A percentile compares a stretch with the other conserved stretches of the same genome.
These are phyloP conservation scores for Carex scoparia DNA, from an alignment of 176 grass and related monocot genomes.

Conservation along the genomic window DNA sequence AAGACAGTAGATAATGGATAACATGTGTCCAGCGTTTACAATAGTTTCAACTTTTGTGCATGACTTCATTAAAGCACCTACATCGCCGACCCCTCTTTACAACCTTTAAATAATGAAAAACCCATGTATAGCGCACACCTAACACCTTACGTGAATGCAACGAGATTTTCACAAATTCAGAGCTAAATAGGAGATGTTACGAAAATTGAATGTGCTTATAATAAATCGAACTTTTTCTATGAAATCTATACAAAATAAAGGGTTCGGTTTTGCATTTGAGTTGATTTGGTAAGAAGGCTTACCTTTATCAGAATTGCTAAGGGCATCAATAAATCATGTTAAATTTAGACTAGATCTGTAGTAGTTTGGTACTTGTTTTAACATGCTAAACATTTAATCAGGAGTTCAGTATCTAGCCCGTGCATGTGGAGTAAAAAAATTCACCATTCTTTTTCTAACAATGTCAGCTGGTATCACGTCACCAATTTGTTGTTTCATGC, in stretches of 20 bases:
- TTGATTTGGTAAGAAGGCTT: background rate
- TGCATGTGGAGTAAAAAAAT: background rate
- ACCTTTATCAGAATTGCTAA: background rate
- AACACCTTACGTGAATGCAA: background rate
- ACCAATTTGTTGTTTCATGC: background rate
- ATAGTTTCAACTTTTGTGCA: background rate
- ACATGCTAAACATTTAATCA: background rate
- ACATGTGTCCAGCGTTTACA: background rate
- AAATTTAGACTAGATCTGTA: background rate
- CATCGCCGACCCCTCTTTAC: background rate
- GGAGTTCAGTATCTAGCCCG: background rate
- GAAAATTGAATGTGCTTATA: background rate
- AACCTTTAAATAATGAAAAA: background rate
- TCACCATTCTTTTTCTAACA: too few relatives aligned
- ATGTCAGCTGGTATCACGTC: background rate
- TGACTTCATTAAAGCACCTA: constrained; percentile 7
- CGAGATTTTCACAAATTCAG: too few relatives aligned
- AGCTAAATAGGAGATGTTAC: background rate
- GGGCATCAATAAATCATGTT: background rate
- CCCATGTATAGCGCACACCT: background rate
- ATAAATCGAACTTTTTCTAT: background rate
- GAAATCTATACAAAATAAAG: background rate
- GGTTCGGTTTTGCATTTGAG: background rate
- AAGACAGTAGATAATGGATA: too few relatives aligned
- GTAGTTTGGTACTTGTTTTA: background rate